Evolutionary conservation across 768 basidiomycete species (phyloP), one percentile per base, ranked within the genome.

Genomic region (Termitomyces sp.): DNA sequence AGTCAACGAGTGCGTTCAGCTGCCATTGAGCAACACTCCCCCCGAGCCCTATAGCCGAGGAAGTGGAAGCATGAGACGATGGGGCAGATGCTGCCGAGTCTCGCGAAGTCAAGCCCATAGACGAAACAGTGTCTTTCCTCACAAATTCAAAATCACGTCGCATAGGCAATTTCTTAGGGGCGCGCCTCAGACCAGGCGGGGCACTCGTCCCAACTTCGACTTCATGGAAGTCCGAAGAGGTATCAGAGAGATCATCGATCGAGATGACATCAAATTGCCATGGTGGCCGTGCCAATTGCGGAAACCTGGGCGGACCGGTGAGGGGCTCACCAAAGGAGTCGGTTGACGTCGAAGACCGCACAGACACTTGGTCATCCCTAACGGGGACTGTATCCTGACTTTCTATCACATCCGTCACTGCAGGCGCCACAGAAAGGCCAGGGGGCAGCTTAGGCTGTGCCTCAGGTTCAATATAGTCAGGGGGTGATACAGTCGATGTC

Each of bases 71-170:
- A 10, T 71, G 75, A 14, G 75, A 81, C 60, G 77, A 73, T 5
- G 68, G 76, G 43, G 64, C 76, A 31, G 82, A 87, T 23, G 74
- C 76, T 53, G 85, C 69, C 3, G 86, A 88, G 38, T 81, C 81
- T 38, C 82, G 82, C 10, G 84, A 83, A 31, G 80, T 77, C 44
- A 90, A 82, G 5, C 87, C 88, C 82, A 92, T 84, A 32, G 92
- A 94, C 1, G 90, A 92, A 25, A 90, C 88, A 37, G 82, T 86
- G 43, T 84, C 80, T n/a, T 84, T 75, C 6, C 85, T 78, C 29
- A 91, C 81, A 61, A 92, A 91, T 68, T 92, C 89, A 58, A 93
- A 91, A 58, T 92, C 89, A 23, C 88, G 83, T 5, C 90, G 82
- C 44, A 84, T 76, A 0, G 92, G 92, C 23, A 93, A 73, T 61